Base-by-base conservation (phyloP, 2,329 filamentous ascomycete species). In the Calonectria pauciramosa region DNA sequence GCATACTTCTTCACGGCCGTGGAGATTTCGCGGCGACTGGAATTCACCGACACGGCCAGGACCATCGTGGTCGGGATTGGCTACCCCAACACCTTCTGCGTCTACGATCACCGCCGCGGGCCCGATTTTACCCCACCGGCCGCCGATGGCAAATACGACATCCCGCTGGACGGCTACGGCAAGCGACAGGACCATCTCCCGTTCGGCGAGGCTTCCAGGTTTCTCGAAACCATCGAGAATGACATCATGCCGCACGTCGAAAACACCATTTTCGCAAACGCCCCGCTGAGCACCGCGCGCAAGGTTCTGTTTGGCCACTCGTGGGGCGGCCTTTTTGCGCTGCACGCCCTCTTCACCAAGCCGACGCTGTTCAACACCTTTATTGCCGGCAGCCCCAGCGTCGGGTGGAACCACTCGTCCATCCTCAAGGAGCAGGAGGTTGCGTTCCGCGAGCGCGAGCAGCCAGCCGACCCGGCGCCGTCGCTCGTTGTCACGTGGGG, bases 31-130 rank as follows among this genome's bases (percentile, higher is more conserved):
- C 23, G 56, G 13, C 56, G 56, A 3, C 23, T 63, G 16, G 56
- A 63, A 20, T 63, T 63, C 18, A 63, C 32, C n/a, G 23, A 41
- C 13, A 63, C n/a, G 6, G 36, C 56, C 13, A 41, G 56, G 18
- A 63, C 56, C 34, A 63, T 63, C 9, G 56, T 63, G n/a, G 56
- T 63, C 26, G 56, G 56, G 8, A 63, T 63, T 63, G 56, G 56
- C n/a, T 63, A 63, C 18, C 56, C 56, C 34, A 63, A 63, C 16
- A 63, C 56, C 14, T 63, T 38, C 23, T 63, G 56, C n/a, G 56
- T 63, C 56, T 63, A 63, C 26, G 56, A 63, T 20, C 56, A 63
- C n/a, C 56, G 56, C 23, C 10, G 56, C 28, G 56, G 56, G 13
- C 56, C 56, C 56, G 56, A 63, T 20, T 63, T 63, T 38, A 63